phyloP scores from a whole-genome alignment of 176 grass and related monocot species.

The Poa annua region DNA sequence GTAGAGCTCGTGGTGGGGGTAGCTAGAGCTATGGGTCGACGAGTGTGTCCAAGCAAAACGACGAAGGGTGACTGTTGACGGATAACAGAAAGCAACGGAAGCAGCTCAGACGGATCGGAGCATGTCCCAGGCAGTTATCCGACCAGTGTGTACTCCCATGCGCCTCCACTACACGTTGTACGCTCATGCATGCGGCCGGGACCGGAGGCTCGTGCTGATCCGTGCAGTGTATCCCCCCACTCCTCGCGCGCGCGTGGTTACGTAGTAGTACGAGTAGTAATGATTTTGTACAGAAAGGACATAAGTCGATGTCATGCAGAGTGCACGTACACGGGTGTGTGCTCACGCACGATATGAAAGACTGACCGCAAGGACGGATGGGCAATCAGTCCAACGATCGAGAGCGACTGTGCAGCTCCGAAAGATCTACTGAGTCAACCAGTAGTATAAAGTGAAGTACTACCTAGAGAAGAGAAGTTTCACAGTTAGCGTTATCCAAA shows the following conservation, averaged over 20 bases:
- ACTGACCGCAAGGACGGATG: neutral
- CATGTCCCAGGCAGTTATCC: neutral
- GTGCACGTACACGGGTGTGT: too few species aligned
- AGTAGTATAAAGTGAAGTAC: too few species aligned
- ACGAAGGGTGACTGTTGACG: conserved; percentile 42
- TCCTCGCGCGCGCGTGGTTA: neutral
- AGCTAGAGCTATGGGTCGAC: neutral
- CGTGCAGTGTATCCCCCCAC: neutral
- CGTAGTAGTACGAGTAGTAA: too few species aligned
- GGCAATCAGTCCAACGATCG: neutral
- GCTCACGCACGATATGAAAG: neutral
- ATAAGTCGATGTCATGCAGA: too few species aligned
- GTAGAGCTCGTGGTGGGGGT: neutral
- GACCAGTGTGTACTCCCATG: conserved; percentile 26
- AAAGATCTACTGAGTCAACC: too few species aligned
- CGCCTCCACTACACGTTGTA: neutral
- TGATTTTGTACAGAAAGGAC: neutral
- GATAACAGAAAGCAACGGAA: conserved; percentile 31
- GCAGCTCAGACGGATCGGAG: conserved; percentile 6
- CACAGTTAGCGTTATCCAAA: too few species aligned
- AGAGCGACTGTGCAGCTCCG: too few species aligned
- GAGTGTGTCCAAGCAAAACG: conserved; percentile 41
- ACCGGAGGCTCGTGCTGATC: neutral
- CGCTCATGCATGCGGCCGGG: neutral
- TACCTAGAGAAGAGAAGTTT: too few species aligned